Base-by-base conservation (phyloP, 768 basidiomycete genomes). In the Crepidotus variabilis region DNA sequence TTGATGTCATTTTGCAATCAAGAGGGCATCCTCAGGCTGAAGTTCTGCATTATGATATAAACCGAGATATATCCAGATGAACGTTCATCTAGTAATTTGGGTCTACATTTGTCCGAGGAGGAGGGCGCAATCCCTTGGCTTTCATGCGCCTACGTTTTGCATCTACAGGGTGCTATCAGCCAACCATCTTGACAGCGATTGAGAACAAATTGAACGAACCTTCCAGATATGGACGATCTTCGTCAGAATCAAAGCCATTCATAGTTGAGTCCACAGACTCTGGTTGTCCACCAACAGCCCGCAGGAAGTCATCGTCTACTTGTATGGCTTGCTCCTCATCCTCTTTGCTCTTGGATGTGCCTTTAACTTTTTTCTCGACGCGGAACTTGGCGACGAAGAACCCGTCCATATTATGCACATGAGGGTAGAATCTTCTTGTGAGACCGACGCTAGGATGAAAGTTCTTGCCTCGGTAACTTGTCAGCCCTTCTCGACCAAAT, bases 401-500 rank as follows among this genome's bases (percentile, higher is more conserved):
- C 5, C 97, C 97, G 69, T 99, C 97, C 95, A 98, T 97, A 73
- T 99, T 99, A 75, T 98, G 95, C 64, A 97, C 94, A 71, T 98
- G 95, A 14, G 95, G 92, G 69, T 94, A 96, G 71, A 94, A 96
- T 58, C 97, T 78, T 62, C 94, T 77, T 18, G 97, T 97, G 61
- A 96, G 72, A 59, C 76, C 79, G 64, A 99, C 69, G 60, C 82
- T 89, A 33, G 88, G 78, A 68, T 86, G 79, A 74, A 98, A 98
- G 28, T 72, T 81, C 80, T 95, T 98, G 20, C 96, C 97, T 51
- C 93, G 86, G 76, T 87, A 98, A 58, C 81, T 84, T 32, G 87
- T 90, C 73, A 88, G 98, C 6, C 97, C 97, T 68, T 92, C 90
- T 24, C 88, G 83, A 51, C 97, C 97, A 68, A 99, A 99, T 66